phyloP scores from a whole-genome alignment of 257 asterid genomes.

The Craterostigma plantagineum region DNA sequence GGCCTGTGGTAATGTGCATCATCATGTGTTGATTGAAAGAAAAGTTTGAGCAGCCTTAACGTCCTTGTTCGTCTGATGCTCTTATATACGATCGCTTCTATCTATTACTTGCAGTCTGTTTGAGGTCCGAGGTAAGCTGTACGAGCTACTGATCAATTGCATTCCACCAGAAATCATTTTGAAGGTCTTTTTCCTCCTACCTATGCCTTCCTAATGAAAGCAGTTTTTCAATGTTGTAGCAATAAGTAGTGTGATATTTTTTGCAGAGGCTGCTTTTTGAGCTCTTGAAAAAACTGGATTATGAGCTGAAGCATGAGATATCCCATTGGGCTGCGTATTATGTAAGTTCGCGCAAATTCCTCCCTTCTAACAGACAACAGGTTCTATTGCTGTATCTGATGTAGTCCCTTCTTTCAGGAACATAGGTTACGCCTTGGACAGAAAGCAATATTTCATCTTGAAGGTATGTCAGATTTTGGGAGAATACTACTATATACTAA shows the following conservation, averaged over 20 bases:
- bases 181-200: constrained; percentile 22
- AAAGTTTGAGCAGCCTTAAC: background rate
- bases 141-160: constrained; percentile 81
- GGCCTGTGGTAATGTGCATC: background rate
- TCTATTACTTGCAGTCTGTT: constrained; percentile 44
- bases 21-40: too few relatives aligned
- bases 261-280: constrained; percentile 80
- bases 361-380: background rate
- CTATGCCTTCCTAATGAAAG: background rate
- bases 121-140: constrained; percentile 86
- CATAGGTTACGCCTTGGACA: constrained; percentile 90
- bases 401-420: constrained; percentile 28
- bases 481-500: background rate
- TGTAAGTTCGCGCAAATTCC: constrained; percentile 24
- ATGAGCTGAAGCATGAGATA: constrained; percentile 82
- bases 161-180: constrained; percentile 83
- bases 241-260: constrained; percentile 5
- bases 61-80: background rate
- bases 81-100: background rate
- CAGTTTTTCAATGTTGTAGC: background rate
- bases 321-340: constrained; percentile 93
- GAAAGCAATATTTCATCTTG: constrained; percentile 96
- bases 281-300: constrained; percentile 78
- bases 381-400: background rate
- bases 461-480: constrained; percentile 34